Percentiles rank a stretch among this genome's conserved stretches.
Evolutionary conservation across 1,139 yeast genomes (phyloP).

Genomic region (Diutina neorugosa): DNA sequence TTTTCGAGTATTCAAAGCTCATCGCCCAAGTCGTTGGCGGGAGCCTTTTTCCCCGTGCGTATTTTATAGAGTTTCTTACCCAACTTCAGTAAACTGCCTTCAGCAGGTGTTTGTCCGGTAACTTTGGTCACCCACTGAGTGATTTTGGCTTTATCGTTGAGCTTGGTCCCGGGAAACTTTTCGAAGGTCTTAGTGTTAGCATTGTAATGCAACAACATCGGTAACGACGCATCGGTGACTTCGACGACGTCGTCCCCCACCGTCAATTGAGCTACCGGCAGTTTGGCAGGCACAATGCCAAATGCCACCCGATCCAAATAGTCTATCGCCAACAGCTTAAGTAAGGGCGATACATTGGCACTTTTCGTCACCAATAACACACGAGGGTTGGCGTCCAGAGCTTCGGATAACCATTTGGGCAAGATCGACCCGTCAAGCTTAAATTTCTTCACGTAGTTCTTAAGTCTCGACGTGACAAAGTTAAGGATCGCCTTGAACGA

Average conservation of each 20-base stretch:
- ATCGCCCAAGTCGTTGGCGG: background rate
- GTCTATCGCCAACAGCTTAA: conserved; percentile 69
- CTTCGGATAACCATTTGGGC: conserved; percentile 17
- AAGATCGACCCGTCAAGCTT: conserved; percentile 14
- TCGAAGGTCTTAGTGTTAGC: conserved; percentile 8
- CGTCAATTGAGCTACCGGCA: conserved; percentile 7
- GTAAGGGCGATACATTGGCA: conserved; percentile 42
- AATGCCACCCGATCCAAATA: conserved; percentile 30
- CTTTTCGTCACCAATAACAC: conserved; percentile 36
- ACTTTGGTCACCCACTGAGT: conserved; percentile 23
- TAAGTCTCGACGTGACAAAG: conserved; percentile 48
- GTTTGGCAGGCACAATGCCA: conserved; percentile 14
- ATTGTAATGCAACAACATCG: conserved; percentile 19
- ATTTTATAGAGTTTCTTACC: conserved; percentile 19
- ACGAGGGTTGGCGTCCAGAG: conserved; percentile 13
- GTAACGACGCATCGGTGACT: conserved; percentile 14
- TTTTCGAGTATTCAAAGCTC: background rate
- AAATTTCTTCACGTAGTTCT: conserved; percentile 57
- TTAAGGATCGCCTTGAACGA: conserved; percentile 45
- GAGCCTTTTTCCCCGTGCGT: conserved; percentile 14
- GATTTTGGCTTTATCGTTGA: conserved; percentile 21
- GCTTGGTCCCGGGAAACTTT: conserved; percentile 15
- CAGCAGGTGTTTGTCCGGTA: conserved; percentile 19
- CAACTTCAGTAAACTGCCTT: conserved; percentile 28
- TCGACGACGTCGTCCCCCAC: conserved; percentile 14